Evolutionary conservation across 257 asterid genomes (phyloP), one percentile per base, ranked within the genome.

Genomic region (Parsonsia alboflavescens): DNA sequence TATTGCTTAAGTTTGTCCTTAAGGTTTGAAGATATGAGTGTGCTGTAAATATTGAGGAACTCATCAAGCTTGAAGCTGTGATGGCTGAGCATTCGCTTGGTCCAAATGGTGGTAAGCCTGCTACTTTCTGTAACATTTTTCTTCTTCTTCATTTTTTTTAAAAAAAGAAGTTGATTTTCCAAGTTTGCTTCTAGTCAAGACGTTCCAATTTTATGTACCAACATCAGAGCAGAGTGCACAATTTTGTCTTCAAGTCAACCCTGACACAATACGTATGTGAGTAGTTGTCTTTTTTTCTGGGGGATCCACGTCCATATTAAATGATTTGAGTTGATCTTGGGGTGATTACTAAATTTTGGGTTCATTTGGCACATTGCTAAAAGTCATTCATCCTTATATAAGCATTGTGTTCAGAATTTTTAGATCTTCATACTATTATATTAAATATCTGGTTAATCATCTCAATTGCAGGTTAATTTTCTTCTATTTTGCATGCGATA

Each of bases 71-170:
- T 64, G 77, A 80, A 75, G 99, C 92, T 88, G 97, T 92, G 45
- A 90, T 95, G 99, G 75, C 65, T 76, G 98, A 95, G 86, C 99
- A 95, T 77, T 85, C 93, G 45, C 99, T 95, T 73, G 99, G 99
- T 80, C 98, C 99, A 22, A 92, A 95, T 76, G 99, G 98, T 80
- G 98, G 99, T 95, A 81, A 82, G 83, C 8, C 74, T 75, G 3
- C 24, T 42, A 9, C 74, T 46, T 59, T 56, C 21, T 44, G 69
- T 10, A 0, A 44, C 13, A 21, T 17, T 13, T 52, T 52, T 6
- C 13, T 10, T 21, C 6, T n/a, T 5, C 5, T 50, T 13, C 17
- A 1, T 33, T 33, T 33, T 33, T 33, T 33, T n/a, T n/a, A n/a
- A 33, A 33, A 33, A 33, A 33, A 33, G 39, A 50, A 19, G 24